Conservation (phyloP, 805 yeast genomes). For the Candida ipomoeae region DNA sequence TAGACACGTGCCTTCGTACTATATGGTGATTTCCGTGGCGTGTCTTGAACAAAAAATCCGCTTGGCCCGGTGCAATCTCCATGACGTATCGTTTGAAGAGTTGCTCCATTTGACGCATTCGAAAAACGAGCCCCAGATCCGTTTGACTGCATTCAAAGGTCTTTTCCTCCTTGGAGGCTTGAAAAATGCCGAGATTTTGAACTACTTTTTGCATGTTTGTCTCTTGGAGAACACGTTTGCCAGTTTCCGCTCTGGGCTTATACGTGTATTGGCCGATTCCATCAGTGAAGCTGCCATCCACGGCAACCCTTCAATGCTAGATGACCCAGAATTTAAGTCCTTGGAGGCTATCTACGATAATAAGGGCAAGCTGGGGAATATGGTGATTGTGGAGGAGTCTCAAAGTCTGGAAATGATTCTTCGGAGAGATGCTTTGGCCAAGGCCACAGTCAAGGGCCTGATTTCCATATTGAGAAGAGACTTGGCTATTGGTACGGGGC, state of each 20-base stretch:
- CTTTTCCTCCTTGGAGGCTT: conserved; percentile 73
- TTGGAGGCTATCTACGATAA: conserved; percentile 24
- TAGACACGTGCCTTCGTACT: conserved; percentile 78
- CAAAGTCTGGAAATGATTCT: conserved; percentile 40
- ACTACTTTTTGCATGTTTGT: conserved; percentile 56
- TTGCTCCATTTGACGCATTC: conserved; percentile 50
- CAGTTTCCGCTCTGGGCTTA: conserved; percentile 47
- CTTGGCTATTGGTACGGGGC: conserved; percentile 51
- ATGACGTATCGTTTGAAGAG: conserved; percentile 50
- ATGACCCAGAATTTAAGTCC: conserved; percentile 60
- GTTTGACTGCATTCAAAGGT: conserved; percentile 68
- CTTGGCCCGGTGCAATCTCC: conserved; percentile 53
- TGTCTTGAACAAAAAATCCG: conserved; percentile 58
- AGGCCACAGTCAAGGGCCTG: conserved; percentile 62
- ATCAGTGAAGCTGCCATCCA: conserved; percentile 65
- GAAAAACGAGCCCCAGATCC: conserved; percentile 45
- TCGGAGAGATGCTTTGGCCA: conserved; percentile 62
- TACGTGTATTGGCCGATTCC: conserved; percentile 44
- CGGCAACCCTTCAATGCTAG: conserved; percentile 55
- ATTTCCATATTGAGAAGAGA: conserved; percentile 61
- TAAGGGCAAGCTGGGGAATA: conserved; percentile 26
- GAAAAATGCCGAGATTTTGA: conserved; percentile 55
- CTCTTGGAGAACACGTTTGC: conserved; percentile 49
- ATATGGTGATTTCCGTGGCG: conserved; percentile 48
- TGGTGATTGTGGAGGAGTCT: conserved; percentile 58